Evolutionary conservation across 2,329 filamentous ascomycete genomes (phyloP), one percentile per base, ranked within the genome.

Genomic region (Thielaviopsis populi): DNA sequence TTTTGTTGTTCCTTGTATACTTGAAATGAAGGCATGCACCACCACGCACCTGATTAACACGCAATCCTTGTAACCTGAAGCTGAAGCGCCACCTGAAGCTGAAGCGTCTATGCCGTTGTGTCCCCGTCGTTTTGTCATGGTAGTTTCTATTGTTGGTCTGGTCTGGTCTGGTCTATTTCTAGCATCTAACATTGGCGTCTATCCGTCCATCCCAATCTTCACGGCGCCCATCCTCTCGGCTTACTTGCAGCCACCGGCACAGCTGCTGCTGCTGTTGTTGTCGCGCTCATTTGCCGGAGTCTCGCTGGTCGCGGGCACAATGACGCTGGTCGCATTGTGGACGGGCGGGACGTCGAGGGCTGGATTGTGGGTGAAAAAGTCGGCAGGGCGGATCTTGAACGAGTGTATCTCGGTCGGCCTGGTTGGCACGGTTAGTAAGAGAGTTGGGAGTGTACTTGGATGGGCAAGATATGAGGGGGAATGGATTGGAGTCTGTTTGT

Each of bases 341-440:
- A 58, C 69, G 1, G 69, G 72, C 5, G 76, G 77, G 41, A 78
- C 74, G 68, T 79, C 77, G 33, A 79, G 70, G 7, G 77, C 76
- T 27, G 77, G 77, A 67, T 78, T 79, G 58, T 72, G 71, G 3
- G 72, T 74, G 69, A 79, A 79, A 70, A 78, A 79, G 67, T 79
- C 77, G 11, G 73, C 71, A 3, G 77, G 77, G 4, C 73, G 73
- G 19, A 77, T 72, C 65, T 78, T 76, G 48, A 79, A 70, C 65
- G 78, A 75, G 63, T 78, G 75, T 33, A 75, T 76, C 68, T 79
- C 77, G 41, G 77, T 75, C 42, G 77, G 77, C 77, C 77, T 79
- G 40, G 42, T n/a, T 24, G 24, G 11, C 10, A 33, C 19, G 19
- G 46, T 65, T 33, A 63, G 54, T 33, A n/a, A n/a, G n/a, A n/a